Evolutionary conservation across 176 grass and related monocot genomes (phyloP).

Genomic region (Thinopyrum elongatum): DNA sequence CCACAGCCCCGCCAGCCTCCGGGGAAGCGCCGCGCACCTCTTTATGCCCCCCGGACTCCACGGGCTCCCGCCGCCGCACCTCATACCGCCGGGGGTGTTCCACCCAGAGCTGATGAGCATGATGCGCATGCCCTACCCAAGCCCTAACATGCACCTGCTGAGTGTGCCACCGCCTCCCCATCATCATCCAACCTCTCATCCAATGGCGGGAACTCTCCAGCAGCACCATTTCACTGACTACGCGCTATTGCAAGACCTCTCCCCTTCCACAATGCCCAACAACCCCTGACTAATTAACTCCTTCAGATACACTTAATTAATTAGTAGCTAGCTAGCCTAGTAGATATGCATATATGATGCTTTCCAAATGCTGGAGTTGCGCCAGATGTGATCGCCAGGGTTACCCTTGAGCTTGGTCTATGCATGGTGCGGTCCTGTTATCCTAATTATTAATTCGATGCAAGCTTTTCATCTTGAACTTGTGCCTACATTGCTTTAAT

Average conservation of each 20-base stretch:
- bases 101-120: slow-evolving; percentile 42
- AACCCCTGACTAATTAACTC: slow-evolving; percentile 37
- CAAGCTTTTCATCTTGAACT: slow-evolving; percentile 32
- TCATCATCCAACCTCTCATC: background rate
- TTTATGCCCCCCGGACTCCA: slow-evolving; percentile 28
- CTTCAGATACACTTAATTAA: background rate
- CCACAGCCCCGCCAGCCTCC: slow-evolving; percentile 66
- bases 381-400: slow-evolving; percentile 34
- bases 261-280: slow-evolving; percentile 53
- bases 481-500: slow-evolving; percentile 15
- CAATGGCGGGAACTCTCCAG: slow-evolving; percentile 14
- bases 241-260: slow-evolving; percentile 71
- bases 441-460: slow-evolving; percentile 14
- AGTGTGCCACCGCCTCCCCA: too few relatives aligned
- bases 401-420: slow-evolving; percentile 14
- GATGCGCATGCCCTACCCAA: slow-evolving; percentile 35
- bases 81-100: slow-evolving; percentile 29
- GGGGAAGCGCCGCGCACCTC: slow-evolving; percentile 42
- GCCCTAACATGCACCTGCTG: slow-evolving; percentile 66
- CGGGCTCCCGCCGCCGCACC: slow-evolving; percentile 18
- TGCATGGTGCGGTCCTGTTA: slow-evolving; percentile 2
- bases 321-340: slow-evolving; percentile 34
- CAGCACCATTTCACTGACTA: slow-evolving; percentile 62
- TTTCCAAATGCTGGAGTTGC: slow-evolving; percentile 26
- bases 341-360: background rate